Evolutionary conservation across 331 rosid species (phyloP).

Genomic region (Ulmus americana): DNA sequence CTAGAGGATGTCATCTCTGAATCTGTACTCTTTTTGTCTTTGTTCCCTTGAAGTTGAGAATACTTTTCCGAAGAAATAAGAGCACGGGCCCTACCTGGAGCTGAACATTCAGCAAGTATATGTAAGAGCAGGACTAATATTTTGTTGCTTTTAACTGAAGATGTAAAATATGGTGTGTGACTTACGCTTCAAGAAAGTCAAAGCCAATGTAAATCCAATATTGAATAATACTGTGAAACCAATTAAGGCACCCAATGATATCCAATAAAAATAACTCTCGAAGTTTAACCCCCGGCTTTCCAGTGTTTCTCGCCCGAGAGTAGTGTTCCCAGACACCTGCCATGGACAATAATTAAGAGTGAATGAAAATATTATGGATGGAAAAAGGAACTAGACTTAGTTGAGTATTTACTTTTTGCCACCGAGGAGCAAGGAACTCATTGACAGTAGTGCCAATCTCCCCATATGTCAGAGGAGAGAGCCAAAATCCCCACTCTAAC

Average conservation of each 20-base stretch:
- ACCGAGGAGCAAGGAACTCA: slow-evolving; percentile 76
- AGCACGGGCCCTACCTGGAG: slow-evolving; percentile 15
- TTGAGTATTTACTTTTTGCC: slow-evolving; percentile 60
- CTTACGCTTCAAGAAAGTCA: slow-evolving; percentile 66
- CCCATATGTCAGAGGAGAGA: slow-evolving; percentile 74
- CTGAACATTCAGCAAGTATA: background rate
- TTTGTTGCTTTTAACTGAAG: background rate
- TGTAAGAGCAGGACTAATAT: background rate
- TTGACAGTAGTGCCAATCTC: slow-evolving; percentile 63
- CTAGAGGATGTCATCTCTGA: background rate
- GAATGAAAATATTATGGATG: background rate
- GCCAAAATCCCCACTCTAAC: slow-evolving; percentile 85
- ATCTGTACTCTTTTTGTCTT: background rate
- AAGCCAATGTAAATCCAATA: slow-evolving; percentile 58
- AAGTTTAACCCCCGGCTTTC: slow-evolving; percentile 60
- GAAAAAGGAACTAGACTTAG: background rate
- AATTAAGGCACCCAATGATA: slow-evolving; percentile 63
- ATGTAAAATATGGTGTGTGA: background rate
- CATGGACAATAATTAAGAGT: background rate
- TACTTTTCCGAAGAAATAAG: slow-evolving; percentile 11
- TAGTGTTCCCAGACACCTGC: slow-evolving; percentile 46
- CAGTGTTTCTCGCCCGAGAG: slow-evolving; percentile 52
- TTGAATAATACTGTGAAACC: slow-evolving; percentile 59
- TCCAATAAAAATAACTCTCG: slow-evolving; percentile 51
- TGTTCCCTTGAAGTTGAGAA: slow-evolving; percentile 9